phyloP scores from a whole-genome alignment of 352 stramenopile genomes.

The Blastocystis sp. region DNA sequence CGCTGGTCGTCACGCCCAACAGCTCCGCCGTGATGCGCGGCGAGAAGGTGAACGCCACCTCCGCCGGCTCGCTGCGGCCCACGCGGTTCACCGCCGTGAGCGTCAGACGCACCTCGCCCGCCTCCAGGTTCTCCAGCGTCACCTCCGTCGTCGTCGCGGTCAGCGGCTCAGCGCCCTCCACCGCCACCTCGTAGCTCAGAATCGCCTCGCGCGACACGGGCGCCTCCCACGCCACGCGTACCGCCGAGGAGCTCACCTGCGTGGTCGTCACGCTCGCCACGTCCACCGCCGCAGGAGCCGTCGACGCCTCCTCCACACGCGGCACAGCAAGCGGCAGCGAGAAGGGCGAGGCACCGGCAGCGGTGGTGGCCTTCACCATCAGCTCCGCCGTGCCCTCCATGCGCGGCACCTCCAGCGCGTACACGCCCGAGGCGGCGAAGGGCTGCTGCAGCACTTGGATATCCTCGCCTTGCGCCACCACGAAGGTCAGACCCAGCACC shows the following conservation, averaged over 20 bases:
- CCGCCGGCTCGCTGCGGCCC: constrained; percentile 7
- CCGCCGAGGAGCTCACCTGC: constrained; percentile 5
- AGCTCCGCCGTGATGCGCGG: constrained; percentile 9
- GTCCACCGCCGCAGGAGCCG: constrained; percentile 15
- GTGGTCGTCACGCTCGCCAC: background rate
- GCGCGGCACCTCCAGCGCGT: background rate
- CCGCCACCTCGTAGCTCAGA: constrained; percentile 1
- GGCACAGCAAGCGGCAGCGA: background rate
- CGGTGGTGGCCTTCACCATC: constrained; percentile 20
- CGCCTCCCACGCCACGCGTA: background rate
- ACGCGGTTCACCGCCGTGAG: constrained; percentile 8
- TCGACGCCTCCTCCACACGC: background rate
- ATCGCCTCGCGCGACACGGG: constrained; percentile 11
- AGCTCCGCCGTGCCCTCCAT: background rate
- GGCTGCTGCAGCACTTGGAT: background rate
- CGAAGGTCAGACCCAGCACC: constrained; percentile 21
- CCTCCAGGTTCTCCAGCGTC: background rate
- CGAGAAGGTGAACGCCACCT: background rate
- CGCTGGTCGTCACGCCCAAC: background rate
- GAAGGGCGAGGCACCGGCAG: constrained; percentile 1
- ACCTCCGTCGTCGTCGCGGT: background rate
- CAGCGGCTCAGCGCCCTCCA: background rate
- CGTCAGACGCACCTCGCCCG: background rate
- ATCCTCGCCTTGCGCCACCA: background rate
- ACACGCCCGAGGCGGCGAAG: background rate